Evolutionary conservation across 2,329 filamentous ascomycete genomes (phyloP).

Genomic region (Truncatella angustata): DNA sequence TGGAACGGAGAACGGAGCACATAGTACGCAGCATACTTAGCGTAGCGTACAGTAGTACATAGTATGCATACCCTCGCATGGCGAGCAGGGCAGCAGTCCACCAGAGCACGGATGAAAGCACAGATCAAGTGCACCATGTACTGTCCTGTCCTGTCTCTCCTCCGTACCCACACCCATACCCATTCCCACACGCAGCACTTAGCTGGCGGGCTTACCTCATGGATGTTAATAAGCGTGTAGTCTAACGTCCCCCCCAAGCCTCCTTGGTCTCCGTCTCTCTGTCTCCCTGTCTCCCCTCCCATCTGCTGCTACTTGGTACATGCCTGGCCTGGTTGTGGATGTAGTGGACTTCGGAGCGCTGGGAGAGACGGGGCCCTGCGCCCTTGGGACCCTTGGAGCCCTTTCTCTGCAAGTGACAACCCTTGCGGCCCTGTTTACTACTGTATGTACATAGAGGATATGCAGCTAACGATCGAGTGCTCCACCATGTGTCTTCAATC

Average conservation of each 20-base stretch:
- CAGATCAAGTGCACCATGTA: background rate
- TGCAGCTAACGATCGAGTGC: conserved; percentile 1
- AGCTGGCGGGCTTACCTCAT: too few relatives aligned
- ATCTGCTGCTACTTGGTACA: too few relatives aligned
- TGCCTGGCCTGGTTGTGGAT: too few relatives aligned
- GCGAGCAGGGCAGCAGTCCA: background rate
- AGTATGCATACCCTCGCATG: background rate
- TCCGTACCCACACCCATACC: background rate
- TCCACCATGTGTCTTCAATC: conserved; percentile 2
- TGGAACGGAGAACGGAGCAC: background rate
- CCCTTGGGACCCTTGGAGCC: too few relatives aligned
- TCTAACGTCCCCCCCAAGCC: too few relatives aligned
- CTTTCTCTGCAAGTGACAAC: background rate
- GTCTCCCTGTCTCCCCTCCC: too few relatives aligned
- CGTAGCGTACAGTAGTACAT: background rate
- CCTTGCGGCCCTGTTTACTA: background rate
- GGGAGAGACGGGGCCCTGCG: background rate
- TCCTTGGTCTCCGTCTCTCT: too few relatives aligned
- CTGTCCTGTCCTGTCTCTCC: background rate
- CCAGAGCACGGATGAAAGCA: background rate
- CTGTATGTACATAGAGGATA: background rate
- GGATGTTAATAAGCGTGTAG: too few relatives aligned
- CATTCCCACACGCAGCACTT: background rate
- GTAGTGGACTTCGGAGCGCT: background rate
- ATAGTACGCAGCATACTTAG: too few relatives aligned